phyloP scores from a whole-genome alignment of 2,329 filamentous ascomycete species.

The Mycosphaerella sp. region DNA sequence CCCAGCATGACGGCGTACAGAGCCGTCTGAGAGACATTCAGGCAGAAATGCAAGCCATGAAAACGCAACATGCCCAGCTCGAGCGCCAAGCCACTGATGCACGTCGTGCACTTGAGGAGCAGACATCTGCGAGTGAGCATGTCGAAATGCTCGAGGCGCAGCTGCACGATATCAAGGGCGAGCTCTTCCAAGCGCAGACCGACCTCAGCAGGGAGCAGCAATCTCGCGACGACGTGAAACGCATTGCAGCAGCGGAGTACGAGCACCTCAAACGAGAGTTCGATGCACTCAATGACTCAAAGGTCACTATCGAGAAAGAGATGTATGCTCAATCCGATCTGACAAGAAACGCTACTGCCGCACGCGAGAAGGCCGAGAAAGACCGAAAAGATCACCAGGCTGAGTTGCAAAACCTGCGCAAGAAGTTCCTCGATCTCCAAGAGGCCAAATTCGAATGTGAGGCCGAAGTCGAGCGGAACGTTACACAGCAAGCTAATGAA shows the following conservation, averaged over 20 bases:
- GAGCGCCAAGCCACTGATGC: conserved; percentile 86
- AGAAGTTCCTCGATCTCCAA: conserved; percentile 78
- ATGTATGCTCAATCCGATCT: conserved; percentile 94
- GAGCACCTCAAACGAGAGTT: conserved; percentile 76
- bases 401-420: conserved; percentile 74
- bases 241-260: conserved; percentile 84
- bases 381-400: conserved; percentile 84
- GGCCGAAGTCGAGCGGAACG: conserved; percentile 68
- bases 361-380: conserved; percentile 69
- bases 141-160: conserved; percentile 83
- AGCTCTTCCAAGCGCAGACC: conserved; percentile 77
- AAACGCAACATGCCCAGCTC: conserved; percentile 73
- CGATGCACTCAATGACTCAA: conserved; percentile 80
- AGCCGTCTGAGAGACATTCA: conserved; percentile 74
- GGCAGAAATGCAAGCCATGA: conserved; percentile 80
- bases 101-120: conserved; percentile 75
- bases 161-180: conserved; percentile 75
- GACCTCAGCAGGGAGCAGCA: conserved; percentile 88
- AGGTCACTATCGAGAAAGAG: conserved; percentile 97
- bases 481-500: conserved; percentile 71
- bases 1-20: conserved; percentile 73
- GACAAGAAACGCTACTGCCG: conserved; percentile 76
- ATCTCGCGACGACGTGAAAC: conserved; percentile 86
- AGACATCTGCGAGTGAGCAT: conserved; percentile 83
- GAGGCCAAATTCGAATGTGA: conserved; percentile 80